Evolutionary conservation across 78 protist species (phyloP), one percentile per base, ranked within the genome.

Genomic region (Tieghemostelium lacteum): DNA sequence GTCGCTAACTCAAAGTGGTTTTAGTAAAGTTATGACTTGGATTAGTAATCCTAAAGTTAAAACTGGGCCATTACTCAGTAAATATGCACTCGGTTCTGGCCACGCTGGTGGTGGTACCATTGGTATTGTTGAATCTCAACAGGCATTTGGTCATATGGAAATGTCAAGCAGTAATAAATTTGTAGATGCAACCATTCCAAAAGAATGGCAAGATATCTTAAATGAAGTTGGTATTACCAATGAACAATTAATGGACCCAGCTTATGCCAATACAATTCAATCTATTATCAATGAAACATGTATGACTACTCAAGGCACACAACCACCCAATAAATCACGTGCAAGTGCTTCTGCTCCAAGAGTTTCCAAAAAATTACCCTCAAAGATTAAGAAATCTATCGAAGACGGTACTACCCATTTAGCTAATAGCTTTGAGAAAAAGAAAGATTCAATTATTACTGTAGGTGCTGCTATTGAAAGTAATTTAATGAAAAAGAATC

Each of bases 141-240:
- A 29, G 2, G 22, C 20, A 3, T 24, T 60, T 28, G 91, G 91
- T 22, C 91, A 69, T 42, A 83, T 83, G 78, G 45, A 69, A 58
- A 55, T 39, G 55, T 3, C 37, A 7, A n/a, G 36, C 22, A 52
- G 36, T 31, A 74, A 74, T 69, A 39, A 16, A 17, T 28, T 26
- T 33, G n/a, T 24, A 7, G 50, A n/a, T 22, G 28, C 34, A 17
- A 40, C 12, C 3, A 69, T 83, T 60, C 91, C 88, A 17, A 37
- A 33, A 7, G 91, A 83, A 58, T 83, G 91, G 91, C 76, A 69
- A 60, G 91, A 37, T 0, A 33, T 83, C 17, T 63, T 83, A 10
- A n/a, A 69, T n/a, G 91, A 83, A 36, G 75, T 64, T 8, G 91
- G 91, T 69, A 66, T 83, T 28, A 69, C 71, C 0, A 34, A 28